Evolutionary conservation across 331 rosid genomes (phyloP).

Genomic region (Arachis monticola): DNA sequence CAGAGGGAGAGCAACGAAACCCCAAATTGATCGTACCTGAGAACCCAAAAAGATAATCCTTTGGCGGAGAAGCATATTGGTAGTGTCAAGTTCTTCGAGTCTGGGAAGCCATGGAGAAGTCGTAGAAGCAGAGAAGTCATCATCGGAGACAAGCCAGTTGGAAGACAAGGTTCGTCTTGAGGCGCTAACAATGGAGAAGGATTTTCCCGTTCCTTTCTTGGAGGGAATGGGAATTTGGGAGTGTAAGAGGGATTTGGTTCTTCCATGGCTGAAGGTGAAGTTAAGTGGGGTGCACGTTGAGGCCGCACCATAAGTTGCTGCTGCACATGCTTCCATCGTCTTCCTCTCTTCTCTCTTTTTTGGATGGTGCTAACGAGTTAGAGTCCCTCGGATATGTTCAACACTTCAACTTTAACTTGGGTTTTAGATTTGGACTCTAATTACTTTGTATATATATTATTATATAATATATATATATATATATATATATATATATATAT

Average conservation of each 20-base stretch:
- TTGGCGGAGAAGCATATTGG: conserved; percentile 94
- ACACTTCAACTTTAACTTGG: no score
- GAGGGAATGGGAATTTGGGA: conserved; percentile 37
- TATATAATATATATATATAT: no score
- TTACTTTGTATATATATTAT: no score
- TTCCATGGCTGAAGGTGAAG: conserved; percentile 18
- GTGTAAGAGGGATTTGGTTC: conserved; percentile 24
- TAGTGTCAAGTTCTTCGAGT: conserved; percentile 84
- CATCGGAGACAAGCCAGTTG: conserved; percentile 59
- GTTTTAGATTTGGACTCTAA: no score
- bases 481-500: no score
- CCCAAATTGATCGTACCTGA: conserved; percentile 48
- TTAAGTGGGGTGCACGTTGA: conserved; percentile 38
- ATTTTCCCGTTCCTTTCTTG: conserved; percentile 19
- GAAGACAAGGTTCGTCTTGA: conserved; percentile 58
- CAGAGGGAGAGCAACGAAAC: background rate
- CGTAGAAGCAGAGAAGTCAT: conserved; percentile 46
- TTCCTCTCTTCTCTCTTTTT: background rate
- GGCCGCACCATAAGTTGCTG: conserved; percentile 3
- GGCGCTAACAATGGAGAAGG: conserved; percentile 33
- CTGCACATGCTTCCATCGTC: conserved; percentile 42
- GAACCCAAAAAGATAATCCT: conserved; percentile 93
- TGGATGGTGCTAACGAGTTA: background rate
- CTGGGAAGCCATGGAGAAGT: conserved; percentile 67
- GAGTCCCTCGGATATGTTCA: no score